A percentile compares a stretch with the other conserved stretches of the same genome.
phyloP scores from a whole-genome alignment of 495 filamentous ascomycete genomes.

The Endocarpon pusillum region DNA sequence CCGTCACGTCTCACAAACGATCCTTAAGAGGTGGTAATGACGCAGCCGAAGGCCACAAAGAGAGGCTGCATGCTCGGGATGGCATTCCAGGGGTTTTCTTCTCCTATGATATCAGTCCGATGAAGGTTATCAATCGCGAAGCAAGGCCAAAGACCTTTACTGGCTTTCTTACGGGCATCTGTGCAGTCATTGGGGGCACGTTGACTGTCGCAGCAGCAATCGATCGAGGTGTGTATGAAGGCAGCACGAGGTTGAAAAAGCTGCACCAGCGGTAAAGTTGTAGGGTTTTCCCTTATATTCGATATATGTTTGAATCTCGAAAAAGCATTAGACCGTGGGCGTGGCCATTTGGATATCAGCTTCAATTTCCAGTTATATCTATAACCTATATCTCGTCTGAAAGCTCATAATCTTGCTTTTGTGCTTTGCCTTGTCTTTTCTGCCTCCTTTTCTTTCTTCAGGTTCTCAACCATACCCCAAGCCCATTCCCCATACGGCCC shows the following conservation, averaged over 20 bases:
- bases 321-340: too few species aligned
- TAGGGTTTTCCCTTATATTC: too few species aligned
- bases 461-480: slow-evolving; percentile 47
- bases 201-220: slow-evolving; percentile 89
- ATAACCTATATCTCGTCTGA: too few species aligned
- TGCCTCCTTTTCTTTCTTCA: slow-evolving; percentile 15
- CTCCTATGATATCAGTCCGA: slow-evolving; percentile 96
- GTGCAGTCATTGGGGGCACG: slow-evolving; percentile 87
- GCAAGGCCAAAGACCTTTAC: slow-evolving; percentile 71
- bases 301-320: too few species aligned
- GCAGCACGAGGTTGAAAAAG: slow-evolving; percentile 69
- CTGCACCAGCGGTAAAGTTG: slow-evolving; percentile 37
- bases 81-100: slow-evolving; percentile 98
- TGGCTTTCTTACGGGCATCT: slow-evolving; percentile 82
- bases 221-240: slow-evolving; percentile 84
- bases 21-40: slow-evolving; percentile 70
- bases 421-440: too few species aligned
- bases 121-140: slow-evolving; percentile 99
- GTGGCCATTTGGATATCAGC: too few species aligned
- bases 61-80: slow-evolving; percentile 69
- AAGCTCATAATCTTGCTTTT: too few species aligned
- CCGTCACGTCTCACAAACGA: slow-evolving; percentile 85
- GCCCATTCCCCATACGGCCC: slow-evolving; percentile 53
- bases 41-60: slow-evolving; percentile 68
- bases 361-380: too few species aligned